A percentile compares a stretch with the other conserved stretches of the same genome.
Evolutionary conservation across 768 basidiomycete species (phyloP).

Genomic region (Gloeostereum incarnatum): DNA sequence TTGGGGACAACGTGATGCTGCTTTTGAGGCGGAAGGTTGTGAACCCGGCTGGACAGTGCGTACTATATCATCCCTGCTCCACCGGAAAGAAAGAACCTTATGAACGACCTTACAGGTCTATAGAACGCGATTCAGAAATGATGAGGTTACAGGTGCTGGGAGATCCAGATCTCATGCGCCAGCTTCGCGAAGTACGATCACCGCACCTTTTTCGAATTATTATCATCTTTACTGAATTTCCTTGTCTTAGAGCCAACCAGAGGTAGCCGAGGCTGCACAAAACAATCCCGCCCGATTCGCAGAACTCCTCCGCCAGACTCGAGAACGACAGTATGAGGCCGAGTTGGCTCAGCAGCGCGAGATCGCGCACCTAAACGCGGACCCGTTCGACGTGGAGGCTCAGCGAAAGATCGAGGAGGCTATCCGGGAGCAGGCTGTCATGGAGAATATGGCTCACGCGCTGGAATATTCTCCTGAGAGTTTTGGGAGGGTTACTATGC

Average conservation of each 20-base stretch:
- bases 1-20: conserved; percentile 52
- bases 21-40: conserved; percentile 54
- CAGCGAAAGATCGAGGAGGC: conserved; percentile 91
- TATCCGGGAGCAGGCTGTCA: conserved; percentile 80
- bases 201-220: conserved; percentile 12
- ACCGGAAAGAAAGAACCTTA: too few species aligned
- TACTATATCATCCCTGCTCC: background rate
- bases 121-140: conserved; percentile 82
- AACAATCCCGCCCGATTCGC: conserved; percentile 68
- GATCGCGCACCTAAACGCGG: conserved; percentile 64
- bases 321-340: conserved; percentile 39
- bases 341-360: conserved; percentile 54
- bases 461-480: conserved; percentile 89
- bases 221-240: conserved; percentile 1
- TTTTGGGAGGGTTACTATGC: conserved; percentile 94
- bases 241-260: conserved; percentile 62
- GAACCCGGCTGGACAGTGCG: conserved; percentile 31
- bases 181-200: conserved; percentile 62
- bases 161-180: conserved; percentile 69
- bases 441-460: conserved; percentile 92
- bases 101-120: conserved; percentile 32
- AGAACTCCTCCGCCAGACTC: conserved; percentile 54
- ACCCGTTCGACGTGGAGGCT: conserved; percentile 89
- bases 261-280: conserved; percentile 64
- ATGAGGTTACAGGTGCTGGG: conserved; percentile 85